Evolutionary conservation across 106 monocot genomes (phyloP), one percentile per base, ranked within the genome.

Genomic region (Hemerocallis citrina): DNA sequence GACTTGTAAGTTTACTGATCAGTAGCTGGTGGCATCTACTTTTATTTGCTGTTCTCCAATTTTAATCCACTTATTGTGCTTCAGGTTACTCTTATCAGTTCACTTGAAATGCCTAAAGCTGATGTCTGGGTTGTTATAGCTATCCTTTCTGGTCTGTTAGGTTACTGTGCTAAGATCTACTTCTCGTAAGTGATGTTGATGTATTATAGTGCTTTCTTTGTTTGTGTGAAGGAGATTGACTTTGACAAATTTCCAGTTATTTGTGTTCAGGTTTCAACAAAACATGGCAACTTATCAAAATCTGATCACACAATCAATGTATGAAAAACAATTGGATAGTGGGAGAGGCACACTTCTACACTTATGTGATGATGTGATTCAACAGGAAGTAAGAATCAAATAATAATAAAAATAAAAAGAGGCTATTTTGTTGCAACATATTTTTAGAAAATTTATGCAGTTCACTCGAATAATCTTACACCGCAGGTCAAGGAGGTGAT

Each of bases 291-390:
- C 84, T 61, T 95, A 95, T 39, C 83, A 86, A 58, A 95, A 79
- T 71, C 49, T 95, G 37, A 95, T 95, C 37, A 90, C 90, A 25
- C 74, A 84, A 66, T 95, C 95, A 39, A 90, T 95, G 95, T 90
- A 95, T 74, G 90, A 95, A 71, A 95, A 95, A 49, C 95, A 95
- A 64, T 55, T 95, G 52, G 95, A 95, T 68, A 90, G 90, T 60
- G 90, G 90, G 23, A 95, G 69, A 72, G 95, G 95, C 45, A 95
- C 95, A 45, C 76, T 95, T 57, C 67, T 95, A 45, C 95, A 95
- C 61, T 75, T 93, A 44, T 95, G 95, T 70, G 86, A 95, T 77
- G 89, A 95, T 76, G 95, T 95, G 23, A 86, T 95, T 64, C 86
- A 95, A 65, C 95, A 95, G 65, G 95, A 95, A 81, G 95, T 95